Percentiles rank a stretch among this genome's conserved stretches.
These are phyloP conservation scores for Tuber magnatum DNA, from an alignment of 495 filamentous ascomycete species.

Conservation along the genomic window DNA sequence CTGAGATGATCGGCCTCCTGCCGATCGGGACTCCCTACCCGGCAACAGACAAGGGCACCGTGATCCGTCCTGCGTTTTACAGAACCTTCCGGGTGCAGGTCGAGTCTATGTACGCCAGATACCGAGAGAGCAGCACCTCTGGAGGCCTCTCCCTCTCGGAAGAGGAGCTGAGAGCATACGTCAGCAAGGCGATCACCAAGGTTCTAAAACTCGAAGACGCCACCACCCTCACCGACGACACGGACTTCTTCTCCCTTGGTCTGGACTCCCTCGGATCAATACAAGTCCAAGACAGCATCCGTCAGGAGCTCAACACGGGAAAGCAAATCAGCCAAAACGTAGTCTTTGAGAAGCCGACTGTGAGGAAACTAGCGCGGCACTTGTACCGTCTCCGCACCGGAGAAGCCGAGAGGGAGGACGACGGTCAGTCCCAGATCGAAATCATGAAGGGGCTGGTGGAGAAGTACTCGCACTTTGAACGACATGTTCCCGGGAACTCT, in stretches of 20 bases:
- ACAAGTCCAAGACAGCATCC: constrained; percentile 50
- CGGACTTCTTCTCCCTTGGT: constrained; percentile 53
- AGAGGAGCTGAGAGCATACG: constrained; percentile 43
- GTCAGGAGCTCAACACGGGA: constrained; percentile 46
- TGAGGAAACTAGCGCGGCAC: constrained; percentile 46
- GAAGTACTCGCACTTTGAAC: constrained; percentile 48
- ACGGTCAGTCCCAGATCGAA: constrained; percentile 35
- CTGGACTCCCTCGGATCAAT: constrained; percentile 59
- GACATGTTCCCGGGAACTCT: constrained; percentile 40
- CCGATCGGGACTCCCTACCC: constrained; percentile 23
- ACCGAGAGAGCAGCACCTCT: constrained; percentile 30
- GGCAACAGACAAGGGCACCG: constrained; percentile 39
- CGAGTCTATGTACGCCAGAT: constrained; percentile 46
- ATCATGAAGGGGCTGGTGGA: constrained; percentile 47
- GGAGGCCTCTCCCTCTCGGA: constrained; percentile 43
- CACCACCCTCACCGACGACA: constrained; percentile 40
- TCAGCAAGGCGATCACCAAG: constrained; percentile 45
- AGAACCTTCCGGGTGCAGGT: constrained; percentile 46
- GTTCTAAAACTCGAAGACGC: constrained; percentile 42
- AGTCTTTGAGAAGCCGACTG: constrained; percentile 50
- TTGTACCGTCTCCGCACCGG: constrained; percentile 47
- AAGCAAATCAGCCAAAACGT: constrained; percentile 45
- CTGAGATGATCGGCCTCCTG: constrained; percentile 31
- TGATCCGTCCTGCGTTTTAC: constrained; percentile 53
- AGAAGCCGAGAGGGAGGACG: constrained; percentile 23